phyloP scores from a whole-genome alignment of 805 yeast genomes.

The Metschnikowia corniflorae region DNA sequence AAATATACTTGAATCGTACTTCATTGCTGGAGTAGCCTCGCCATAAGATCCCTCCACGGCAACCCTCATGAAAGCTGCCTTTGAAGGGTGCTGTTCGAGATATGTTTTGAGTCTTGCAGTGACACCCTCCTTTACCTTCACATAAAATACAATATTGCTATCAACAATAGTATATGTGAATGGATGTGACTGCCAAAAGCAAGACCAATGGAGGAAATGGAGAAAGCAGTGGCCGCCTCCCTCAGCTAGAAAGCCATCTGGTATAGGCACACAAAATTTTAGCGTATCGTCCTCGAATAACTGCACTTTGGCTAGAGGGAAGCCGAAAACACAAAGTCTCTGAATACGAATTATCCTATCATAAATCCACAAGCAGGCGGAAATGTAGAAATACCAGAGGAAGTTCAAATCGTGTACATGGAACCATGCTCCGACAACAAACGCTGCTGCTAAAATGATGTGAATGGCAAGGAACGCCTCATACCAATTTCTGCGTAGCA shows the following conservation, averaged over 20 bases:
- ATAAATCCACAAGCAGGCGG: constrained; percentile 16
- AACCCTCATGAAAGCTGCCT: constrained; percentile 23
- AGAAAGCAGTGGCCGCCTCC: constrained; percentile 67
- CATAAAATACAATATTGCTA: constrained; percentile 21
- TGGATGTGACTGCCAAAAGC: constrained; percentile 69
- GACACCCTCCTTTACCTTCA: constrained; percentile 35
- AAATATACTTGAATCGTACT: constrained; percentile 29
- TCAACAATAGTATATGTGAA: constrained; percentile 42
- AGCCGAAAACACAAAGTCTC: constrained; percentile 59
- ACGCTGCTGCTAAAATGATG: constrained; percentile 34
- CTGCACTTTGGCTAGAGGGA: constrained; percentile 45
- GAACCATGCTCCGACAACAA: constrained; percentile 45
- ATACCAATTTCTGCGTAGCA: constrained; percentile 45
- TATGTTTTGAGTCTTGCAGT: constrained; percentile 22
- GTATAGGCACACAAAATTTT: constrained; percentile 47
- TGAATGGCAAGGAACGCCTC: constrained; percentile 39
- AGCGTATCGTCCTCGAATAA: constrained; percentile 45
- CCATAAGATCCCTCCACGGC: constrained; percentile 41
- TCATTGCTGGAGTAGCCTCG: constrained; percentile 29
- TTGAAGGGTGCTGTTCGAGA: constrained; percentile 19
- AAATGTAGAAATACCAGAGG: constrained; percentile 15
- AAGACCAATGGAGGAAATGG: constrained; percentile 41
- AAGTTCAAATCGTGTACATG: constrained; percentile 40
- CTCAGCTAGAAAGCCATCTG: constrained; percentile 49
- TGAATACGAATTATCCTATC: constrained; percentile 50